Evolutionary conservation across 148 eudicot genomes (phyloP), one percentile per base, ranked within the genome.

Genomic region (Linanthus parryae): DNA sequence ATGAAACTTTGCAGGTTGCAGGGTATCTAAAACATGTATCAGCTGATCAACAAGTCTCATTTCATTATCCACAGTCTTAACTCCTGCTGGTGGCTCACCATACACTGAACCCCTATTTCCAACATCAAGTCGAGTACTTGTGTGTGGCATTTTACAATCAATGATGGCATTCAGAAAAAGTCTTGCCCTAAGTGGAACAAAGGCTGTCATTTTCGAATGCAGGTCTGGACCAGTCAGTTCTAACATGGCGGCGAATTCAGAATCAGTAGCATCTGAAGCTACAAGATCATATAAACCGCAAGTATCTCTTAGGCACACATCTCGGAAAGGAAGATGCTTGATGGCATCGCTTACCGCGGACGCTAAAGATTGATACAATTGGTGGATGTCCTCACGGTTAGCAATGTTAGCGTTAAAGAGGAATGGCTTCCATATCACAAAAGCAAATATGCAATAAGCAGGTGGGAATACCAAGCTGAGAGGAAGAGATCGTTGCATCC

Each of bases 1-100:
- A 70, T 94, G 96, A 67, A 94, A 88, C 56, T 80, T 94, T 3
- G 99, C 96, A 57, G 94, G 95, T 63, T 94, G 99, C 75, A 94
- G 65, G 8, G 75, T 67, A 69, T 94, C 94, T 38, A 94, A 70
- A 67, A 83, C 73, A 69, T 84, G 66, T 37, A 82, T 86, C 55
- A 88, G 77, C 68, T 73, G 80, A 52, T 85, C 80, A 12, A 75
- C 73, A 63, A 82, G 78, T 60, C 82, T 94, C 41, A 73, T 61
- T 61, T 75, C 91, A 38, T 67, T 78, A 40, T 86, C 95, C 39
- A 54, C 74, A 48, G 56, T 48, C 18, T 61, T 73, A 46, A 67
- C 36, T 66, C 73, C 78, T 17, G 15, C 38, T 18, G 30, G 23
- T 38, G 68, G 43, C 37, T 78, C 85, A 55, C 64, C 56, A 24